Base-by-base conservation (phyloP, 495 filamentous ascomycete genomes). In the Penicillium macrosclerotiorum region DNA sequence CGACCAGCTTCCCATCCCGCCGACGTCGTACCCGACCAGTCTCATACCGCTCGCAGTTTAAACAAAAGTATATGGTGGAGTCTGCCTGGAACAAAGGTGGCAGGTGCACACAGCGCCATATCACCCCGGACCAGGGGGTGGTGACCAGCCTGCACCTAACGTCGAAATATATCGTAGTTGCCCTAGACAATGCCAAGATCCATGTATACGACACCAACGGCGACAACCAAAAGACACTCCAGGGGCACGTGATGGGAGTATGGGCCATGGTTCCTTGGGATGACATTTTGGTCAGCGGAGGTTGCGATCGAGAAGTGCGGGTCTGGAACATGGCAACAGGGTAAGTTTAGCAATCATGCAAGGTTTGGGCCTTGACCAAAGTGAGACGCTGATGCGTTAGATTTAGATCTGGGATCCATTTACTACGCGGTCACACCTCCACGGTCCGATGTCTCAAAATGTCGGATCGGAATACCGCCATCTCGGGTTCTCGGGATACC, bases 221-320 rank as follows among this genome's bases (percentile, higher is more conserved):
- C 19, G 81, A 87, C 45, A 81, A 88, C 45, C 85, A 90, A 60
- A 90, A 88, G 64, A 96, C 90, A 3, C 76, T 98, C 11, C 83
- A 90, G 58, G 93, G 93, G 20, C 93, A 98, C 67, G 87, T 96
- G 27, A 98, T 98, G 93, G 93, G 93, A 25, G 93, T 98, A 29
- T 98, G 93, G 93, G 93, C 93, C 14, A 97, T 98, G 92, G 90
- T 98, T 42, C 94, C 93, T 11, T 95, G 91, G 88, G 94, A 87
- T 47, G 91, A 98, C 64, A 88, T 86, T 42, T 74, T 98, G 45
- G 94, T 98, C 37, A 96, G 90, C 59, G 93, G 93, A 52, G 93
- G 93, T 24, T 98, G 93, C 64, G 93, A 98, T 66, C 80, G 93
- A 39, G 94, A 98, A 65, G 93, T 98, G 20, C 77, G 93, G 45